phyloP scores from a whole-genome alignment of 495 filamentous ascomycete genomes.

The Penicillium nucicola region DNA sequence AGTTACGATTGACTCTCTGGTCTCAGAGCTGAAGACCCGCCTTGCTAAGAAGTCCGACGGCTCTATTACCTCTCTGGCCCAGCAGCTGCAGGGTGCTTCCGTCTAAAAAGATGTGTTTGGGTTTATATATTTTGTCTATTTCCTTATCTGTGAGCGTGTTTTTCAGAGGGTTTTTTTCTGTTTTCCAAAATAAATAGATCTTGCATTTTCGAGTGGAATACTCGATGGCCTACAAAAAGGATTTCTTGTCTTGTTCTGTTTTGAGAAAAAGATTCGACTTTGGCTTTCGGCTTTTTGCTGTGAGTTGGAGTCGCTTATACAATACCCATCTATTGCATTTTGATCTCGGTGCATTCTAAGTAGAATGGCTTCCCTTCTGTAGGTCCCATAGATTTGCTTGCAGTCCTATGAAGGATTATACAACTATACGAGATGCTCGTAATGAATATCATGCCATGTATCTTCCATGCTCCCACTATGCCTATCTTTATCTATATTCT shows the following conservation, averaged over 20 bases:
- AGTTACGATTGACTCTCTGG: conserved; percentile 58
- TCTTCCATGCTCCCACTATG: too few species aligned
- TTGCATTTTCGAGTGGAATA: conserved; percentile 1
- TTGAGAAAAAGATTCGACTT: background rate
- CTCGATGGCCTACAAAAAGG: conserved; percentile 3
- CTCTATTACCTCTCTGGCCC: conserved; percentile 15
- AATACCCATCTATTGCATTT: too few species aligned
- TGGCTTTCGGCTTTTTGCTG: too few species aligned
- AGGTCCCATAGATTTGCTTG: too few species aligned
- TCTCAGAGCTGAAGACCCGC: conserved; percentile 55
- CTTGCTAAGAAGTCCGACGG: conserved; percentile 24
- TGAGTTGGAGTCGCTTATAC: too few species aligned
- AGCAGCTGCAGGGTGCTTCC: conserved; percentile 22
- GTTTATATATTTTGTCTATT: conserved; percentile 53
- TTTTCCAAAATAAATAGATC: conserved; percentile 10
- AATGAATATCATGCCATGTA: too few species aligned
- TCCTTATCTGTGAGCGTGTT: conserved; percentile 11
- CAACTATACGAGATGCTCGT: too few species aligned
- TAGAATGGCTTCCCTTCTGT: too few species aligned
- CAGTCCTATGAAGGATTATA: too few species aligned
- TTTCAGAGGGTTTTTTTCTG: conserved; percentile 4
- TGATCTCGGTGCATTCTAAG: too few species aligned
- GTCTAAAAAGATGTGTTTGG: conserved; percentile 17
- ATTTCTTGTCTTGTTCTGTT: background rate
- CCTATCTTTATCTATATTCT: too few species aligned